Percentiles rank a stretch among this genome's conserved stretches.
phyloP scores from a whole-genome alignment of 192 early-diverging fungal species.

The Obelidium mucronatum region DNA sequence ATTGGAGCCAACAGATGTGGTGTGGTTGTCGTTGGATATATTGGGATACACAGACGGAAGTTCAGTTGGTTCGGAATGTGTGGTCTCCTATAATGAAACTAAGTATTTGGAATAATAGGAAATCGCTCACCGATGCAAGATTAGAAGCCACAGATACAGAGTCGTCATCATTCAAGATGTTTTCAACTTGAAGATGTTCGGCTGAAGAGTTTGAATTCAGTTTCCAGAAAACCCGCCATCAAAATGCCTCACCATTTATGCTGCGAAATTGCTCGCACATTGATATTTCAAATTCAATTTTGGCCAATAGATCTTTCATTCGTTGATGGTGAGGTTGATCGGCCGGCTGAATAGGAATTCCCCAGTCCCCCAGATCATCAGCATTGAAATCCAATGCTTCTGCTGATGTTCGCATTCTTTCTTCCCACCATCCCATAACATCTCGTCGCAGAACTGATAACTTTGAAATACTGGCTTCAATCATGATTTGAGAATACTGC shows the following conservation, averaged over 20 bases:
- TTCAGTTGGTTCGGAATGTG: too few relatives aligned
- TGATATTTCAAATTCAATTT: constrained; percentile 37
- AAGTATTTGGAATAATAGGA: not conserved
- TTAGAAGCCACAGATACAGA: not conserved
- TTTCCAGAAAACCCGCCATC: not conserved
- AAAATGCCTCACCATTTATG: constrained; percentile 14
- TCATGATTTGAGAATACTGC: not conserved
- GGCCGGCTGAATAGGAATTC: not conserved
- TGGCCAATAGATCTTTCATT: constrained; percentile 35
- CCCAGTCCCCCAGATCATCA: not conserved
- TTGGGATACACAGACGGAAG: too few relatives aligned
- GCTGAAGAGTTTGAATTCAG: too few relatives aligned
- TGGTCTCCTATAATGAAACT: too few relatives aligned
- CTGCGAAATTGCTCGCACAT: constrained; percentile 53
- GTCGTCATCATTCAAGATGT: constrained; percentile 15
- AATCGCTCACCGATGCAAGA: not conserved
- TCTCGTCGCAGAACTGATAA: not conserved
- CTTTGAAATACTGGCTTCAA: constrained; percentile 11
- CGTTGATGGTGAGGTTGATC: not conserved
- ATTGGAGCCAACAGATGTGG: too few relatives aligned
- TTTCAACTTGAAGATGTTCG: constrained; percentile 25
- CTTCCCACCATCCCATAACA: constrained; percentile 7
- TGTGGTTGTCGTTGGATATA: too few relatives aligned
- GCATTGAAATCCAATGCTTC: not conserved
- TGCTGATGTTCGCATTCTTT: not conserved